Evolutionary conservation across 1,284 basidiomycete species (phyloP), one percentile per base, ranked within the genome.

Genomic region (Tilletia walkeri): DNA sequence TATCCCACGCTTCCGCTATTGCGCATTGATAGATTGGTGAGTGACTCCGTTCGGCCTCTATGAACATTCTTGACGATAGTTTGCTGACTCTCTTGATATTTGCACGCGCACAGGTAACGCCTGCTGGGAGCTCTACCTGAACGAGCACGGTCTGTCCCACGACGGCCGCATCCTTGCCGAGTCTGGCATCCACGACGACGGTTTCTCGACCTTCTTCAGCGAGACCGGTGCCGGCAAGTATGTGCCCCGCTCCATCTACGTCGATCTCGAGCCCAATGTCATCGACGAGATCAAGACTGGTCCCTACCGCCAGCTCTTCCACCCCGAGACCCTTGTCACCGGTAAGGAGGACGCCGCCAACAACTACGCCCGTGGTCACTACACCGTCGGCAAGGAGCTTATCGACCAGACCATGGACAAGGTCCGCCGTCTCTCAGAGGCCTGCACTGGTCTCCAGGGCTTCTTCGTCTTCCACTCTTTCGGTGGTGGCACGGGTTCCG

Each of bases 381-480:
- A 99, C 87, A 99, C 95, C 72, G 89, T 98, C 82, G 95, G 95
- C 78, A 98, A 97, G 86, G 95, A 97, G 86, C 79, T 86, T 67
- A 86, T 86, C 79, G 88, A 89, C 85, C 85, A 90, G 69, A 94
- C 95, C 71, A 93, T 98, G 89, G 96, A 99, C 86, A 94, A 92
- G 85, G 87, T 98, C 77, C 92, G 96, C 84, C 91, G 93, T 80
- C 90, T 99, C 76, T 93, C 95, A 71, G 96, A 99, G 86, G 96
- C 95, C 87, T 97, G 95, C 88, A 90, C 91, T 61, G 96, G 96
- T 84, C 90, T 99, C 61, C 96, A 99, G 86, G 95, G 96, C 80
- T 99, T 99, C 89, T 99, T 99, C 85, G 94, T 99, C 84, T 99
- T 99, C 90, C 96, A 99, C 88, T 99, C 96, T 61, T 97, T 98